These are phyloP conservation scores for Neopestalotiopsis clavispora DNA, from an alignment of 2,329 filamentous ascomycete species.

Conservation along the genomic window DNA sequence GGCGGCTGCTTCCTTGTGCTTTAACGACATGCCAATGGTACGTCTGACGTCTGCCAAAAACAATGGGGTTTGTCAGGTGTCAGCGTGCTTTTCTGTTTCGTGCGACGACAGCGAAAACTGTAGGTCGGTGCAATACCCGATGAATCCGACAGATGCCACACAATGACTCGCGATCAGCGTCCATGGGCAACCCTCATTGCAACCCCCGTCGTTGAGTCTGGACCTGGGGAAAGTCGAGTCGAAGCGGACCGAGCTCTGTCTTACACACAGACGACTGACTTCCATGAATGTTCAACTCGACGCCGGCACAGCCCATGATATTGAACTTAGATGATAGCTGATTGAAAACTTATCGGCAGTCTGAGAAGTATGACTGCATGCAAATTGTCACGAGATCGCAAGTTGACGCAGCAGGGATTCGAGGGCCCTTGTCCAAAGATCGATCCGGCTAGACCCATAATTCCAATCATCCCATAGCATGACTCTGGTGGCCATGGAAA, in stretches of 20 bases:
- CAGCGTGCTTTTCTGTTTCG: not conserved
- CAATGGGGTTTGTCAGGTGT: not conserved
- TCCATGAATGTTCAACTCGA: too few relatives aligned
- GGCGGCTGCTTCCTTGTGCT: not conserved
- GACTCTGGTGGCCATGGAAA: not conserved
- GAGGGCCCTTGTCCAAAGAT: not conserved
- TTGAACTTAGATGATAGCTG: too few relatives aligned
- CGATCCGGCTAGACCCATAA: conserved; percentile 6
- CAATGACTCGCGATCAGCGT: too few relatives aligned
- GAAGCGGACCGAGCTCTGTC: too few relatives aligned
- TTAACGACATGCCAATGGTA: not conserved
- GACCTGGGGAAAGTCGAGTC: too few relatives aligned
- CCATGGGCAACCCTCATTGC: too few relatives aligned
- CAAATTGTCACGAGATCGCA: conserved; percentile 5
- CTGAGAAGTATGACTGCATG: not conserved
- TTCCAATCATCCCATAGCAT: not conserved
- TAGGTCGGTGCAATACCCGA: too few relatives aligned
- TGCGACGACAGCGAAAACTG: too few relatives aligned
- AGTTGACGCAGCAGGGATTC: conserved; percentile 14
- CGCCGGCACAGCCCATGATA: too few relatives aligned
- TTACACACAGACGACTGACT: too few relatives aligned
- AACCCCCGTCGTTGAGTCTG: too few relatives aligned
- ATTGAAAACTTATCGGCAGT: not conserved
- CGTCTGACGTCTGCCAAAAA: not conserved
- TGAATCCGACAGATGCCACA: too few relatives aligned